Conservation (phyloP, 768 basidiomycete species). For the Kwoniella heveanensis region DNA sequence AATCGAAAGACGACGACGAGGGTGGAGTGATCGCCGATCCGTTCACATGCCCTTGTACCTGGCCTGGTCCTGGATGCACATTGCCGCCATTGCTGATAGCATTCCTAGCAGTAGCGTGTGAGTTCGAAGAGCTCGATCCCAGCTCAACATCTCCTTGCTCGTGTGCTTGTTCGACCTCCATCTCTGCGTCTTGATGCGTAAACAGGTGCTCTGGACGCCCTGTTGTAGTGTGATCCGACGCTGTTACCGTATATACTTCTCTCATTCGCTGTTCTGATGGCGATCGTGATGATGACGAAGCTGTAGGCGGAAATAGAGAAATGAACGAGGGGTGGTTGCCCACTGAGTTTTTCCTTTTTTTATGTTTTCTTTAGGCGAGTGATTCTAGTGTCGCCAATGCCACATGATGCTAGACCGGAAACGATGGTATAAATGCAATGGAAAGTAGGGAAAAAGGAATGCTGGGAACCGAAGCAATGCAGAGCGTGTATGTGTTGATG, state of each 20-base stretch:
- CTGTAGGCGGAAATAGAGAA: neutral
- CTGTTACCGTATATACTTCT: neutral
- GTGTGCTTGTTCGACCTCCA: slow-evolving; percentile 8
- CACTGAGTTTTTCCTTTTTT: too few relatives aligned
- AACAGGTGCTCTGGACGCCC: neutral
- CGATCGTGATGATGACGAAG: neutral
- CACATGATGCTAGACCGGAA: too few relatives aligned
- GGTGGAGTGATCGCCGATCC: slow-evolving; percentile 20
- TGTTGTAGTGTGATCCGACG: neutral
- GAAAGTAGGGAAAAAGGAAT: too few relatives aligned
- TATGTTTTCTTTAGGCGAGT: too few relatives aligned
- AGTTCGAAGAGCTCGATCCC: neutral
- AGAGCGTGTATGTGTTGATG: too few relatives aligned
- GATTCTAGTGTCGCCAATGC: too few relatives aligned
- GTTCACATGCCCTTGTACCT: neutral
- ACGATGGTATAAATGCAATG: too few relatives aligned
- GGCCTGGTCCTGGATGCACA: neutral
- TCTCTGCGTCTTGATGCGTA: neutral
- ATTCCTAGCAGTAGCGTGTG: neutral
- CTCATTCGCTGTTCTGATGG: neutral
- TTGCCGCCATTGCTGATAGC: neutral
- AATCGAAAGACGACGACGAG: slow-evolving; percentile 18
- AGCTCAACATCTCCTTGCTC: neutral
- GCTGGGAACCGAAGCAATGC: too few relatives aligned
- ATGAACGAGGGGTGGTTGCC: neutral